Percentiles rank a stretch among this genome's conserved stretches.
These are phyloP conservation scores for Calonectria pteridis DNA, from an alignment of 2,329 filamentous ascomycete species.

Conservation along the genomic window DNA sequence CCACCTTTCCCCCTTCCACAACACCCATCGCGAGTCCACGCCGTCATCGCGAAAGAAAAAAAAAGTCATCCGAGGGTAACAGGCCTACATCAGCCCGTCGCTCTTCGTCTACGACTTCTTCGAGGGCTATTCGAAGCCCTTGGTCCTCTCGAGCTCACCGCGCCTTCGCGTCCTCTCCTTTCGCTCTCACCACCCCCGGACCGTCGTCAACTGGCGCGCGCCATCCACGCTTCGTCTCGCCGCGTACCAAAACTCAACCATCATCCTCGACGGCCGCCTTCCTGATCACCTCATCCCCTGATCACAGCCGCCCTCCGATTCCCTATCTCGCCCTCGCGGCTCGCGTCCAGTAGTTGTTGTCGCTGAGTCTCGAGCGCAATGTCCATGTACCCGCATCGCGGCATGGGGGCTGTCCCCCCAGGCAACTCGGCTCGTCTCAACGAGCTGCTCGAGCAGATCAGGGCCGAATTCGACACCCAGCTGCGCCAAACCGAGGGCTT, in stretches of 20 bases:
- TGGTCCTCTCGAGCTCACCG: constrained; percentile 13
- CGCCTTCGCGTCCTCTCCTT: constrained; percentile 40
- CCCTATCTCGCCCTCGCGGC: constrained; percentile 26
- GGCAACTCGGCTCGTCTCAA: constrained; percentile 76
- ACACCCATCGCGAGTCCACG: constrained; percentile 39
- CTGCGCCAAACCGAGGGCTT: constrained; percentile 85
- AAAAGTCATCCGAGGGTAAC: constrained; percentile 32
- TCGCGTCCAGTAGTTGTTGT: constrained; percentile 30
- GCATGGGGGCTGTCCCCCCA: constrained; percentile 78
- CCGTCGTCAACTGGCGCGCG: constrained; percentile 32
- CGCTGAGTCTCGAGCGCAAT: constrained; percentile 53
- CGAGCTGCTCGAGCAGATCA: constrained; percentile 91
- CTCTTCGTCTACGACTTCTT: constrained; percentile 18
- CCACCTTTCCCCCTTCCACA: constrained; percentile 46
- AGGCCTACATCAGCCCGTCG: constrained; percentile 25
- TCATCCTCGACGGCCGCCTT: constrained; percentile 20
- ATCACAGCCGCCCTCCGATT: constrained; percentile 5
- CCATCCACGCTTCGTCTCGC: constrained; percentile 29
- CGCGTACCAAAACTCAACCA: constrained; percentile 17
- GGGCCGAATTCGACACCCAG: constrained; percentile 90
- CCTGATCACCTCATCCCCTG: constrained; percentile 1
- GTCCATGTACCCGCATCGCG: constrained; percentile 93
- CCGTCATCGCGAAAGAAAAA: constrained; percentile 23
- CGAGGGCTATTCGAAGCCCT: constrained; percentile 18
- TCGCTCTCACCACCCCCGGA: constrained; percentile 35